Percentiles rank a stretch among this genome's conserved stretches.
These are phyloP conservation scores for Aureobasidium sp. DNA, from an alignment of 2,329 filamentous ascomycete species.

Conservation along the genomic window DNA sequence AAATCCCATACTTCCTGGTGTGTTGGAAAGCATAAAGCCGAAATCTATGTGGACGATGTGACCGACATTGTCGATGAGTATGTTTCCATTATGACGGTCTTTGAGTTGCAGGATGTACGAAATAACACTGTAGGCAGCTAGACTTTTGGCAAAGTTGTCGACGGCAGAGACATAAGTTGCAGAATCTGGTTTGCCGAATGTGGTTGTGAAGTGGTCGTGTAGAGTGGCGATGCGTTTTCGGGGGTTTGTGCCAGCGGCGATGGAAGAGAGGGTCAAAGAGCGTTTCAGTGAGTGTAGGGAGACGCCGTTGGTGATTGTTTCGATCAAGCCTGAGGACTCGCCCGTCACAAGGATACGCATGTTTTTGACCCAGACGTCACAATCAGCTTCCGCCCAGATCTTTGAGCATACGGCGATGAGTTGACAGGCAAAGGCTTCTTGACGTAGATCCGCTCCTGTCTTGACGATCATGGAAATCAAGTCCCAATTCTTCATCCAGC, in stretches of 20 bases:
- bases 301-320: constrained; percentile 82
- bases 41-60: constrained; percentile 88
- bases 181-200: constrained; percentile 64
- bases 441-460: constrained; percentile 72
- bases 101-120: constrained; percentile 79
- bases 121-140: constrained; percentile 79
- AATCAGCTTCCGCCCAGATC: constrained; percentile 68
- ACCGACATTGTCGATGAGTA: constrained; percentile 76
- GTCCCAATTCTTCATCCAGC: constrained; percentile 88
- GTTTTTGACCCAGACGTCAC: constrained; percentile 79
- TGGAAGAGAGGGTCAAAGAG: constrained; percentile 67
- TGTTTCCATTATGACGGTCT: constrained; percentile 79
- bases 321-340: constrained; percentile 75
- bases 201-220: constrained; percentile 72
- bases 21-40: constrained; percentile 84
- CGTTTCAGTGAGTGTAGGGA: constrained; percentile 81
- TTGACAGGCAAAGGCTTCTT: constrained; percentile 82
- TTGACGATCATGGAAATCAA: constrained; percentile 82
- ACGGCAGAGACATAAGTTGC: constrained; percentile 64
- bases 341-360: constrained; percentile 84
- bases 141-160: constrained; percentile 71
- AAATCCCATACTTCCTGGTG: constrained; percentile 74
- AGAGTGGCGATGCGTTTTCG: constrained; percentile 70
- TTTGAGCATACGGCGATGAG: constrained; percentile 74
- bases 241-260: constrained; percentile 66